These are phyloP conservation scores for Podospora bellae-mahoneyi DNA, from an alignment of 495 filamentous ascomycete species.

Conservation along the genomic window DNA sequence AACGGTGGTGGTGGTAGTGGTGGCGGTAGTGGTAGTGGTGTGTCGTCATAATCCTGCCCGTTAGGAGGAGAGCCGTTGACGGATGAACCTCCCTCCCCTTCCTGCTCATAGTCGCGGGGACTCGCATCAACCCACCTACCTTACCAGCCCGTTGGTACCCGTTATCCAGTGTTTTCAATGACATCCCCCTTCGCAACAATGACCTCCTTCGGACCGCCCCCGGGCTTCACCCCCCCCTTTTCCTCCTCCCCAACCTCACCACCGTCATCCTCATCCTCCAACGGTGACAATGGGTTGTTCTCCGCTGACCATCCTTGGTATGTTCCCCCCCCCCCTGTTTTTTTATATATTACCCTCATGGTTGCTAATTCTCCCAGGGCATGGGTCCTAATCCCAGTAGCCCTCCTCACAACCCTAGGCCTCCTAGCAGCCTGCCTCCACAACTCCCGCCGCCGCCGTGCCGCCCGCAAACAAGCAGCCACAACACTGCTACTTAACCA, in stretches of 20 bases:
- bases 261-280: neutral
- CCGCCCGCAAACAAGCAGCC: neutral
- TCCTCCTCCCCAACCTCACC: constrained; percentile 6
- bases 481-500: neutral
- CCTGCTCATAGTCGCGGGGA: neutral
- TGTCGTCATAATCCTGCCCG: no score
- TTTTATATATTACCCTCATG: neutral
- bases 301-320: constrained; percentile 8
- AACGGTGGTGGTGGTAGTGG: no score
- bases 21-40: no score
- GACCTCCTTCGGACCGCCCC: constrained; percentile 6
- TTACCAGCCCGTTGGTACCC: no score
- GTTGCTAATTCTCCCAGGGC: constrained; percentile 8
- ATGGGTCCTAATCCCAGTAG: constrained; percentile 28
- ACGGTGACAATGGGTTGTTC: neutral
- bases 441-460: constrained; percentile 15
- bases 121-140: no score
- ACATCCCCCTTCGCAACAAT: constrained; percentile 3
- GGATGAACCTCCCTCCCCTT: neutral
- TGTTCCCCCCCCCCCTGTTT: neutral
- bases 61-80: neutral
- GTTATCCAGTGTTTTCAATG: no score
- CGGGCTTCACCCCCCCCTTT: constrained; percentile 1
- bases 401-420: constrained; percentile 20
- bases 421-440: constrained; percentile 20